Conservation (phyloP, 345 rosid species). For the Ailanthus altissimus region DNA sequence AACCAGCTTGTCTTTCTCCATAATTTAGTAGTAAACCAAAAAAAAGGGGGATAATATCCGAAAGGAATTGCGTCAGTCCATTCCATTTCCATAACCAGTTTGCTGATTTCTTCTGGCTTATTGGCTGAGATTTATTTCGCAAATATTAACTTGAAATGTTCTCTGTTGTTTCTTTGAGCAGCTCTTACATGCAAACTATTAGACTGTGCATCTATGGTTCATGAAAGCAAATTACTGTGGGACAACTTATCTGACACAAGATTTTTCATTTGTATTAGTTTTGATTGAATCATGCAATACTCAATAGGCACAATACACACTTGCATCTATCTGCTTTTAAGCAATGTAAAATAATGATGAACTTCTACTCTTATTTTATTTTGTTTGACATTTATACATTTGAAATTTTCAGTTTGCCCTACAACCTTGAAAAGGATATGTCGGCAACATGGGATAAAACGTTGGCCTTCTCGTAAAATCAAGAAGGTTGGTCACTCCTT, state of each 20-base stretch:
- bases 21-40: not conserved
- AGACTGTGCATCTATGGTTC: not conserved
- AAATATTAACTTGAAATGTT: not conserved
- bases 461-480: conserved; percentile 98
- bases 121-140: not conserved
- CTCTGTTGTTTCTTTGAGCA: not conserved
- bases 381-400: conserved; percentile 24
- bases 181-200: not conserved
- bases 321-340: conserved; percentile 5
- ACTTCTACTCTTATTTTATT: not conserved
- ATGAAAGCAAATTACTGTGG: not conserved
- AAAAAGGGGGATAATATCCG: too few relatives aligned
- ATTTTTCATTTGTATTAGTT: not conserved
- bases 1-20: not conserved
- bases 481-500: conserved; percentile 93
- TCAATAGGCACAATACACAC: not conserved
- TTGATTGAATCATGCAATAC: not conserved
- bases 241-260: not conserved
- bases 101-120: not conserved
- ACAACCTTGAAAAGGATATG: conserved; percentile 97
- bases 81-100: not conserved
- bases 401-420: conserved; percentile 78
- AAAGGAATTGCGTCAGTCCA: too few relatives aligned
- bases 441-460: conserved; percentile 79
- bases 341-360: not conserved